These are phyloP conservation scores for Zygotorulaspora sp. DNA, from an alignment of 805 yeast genomes.

Conservation along the genomic window DNA sequence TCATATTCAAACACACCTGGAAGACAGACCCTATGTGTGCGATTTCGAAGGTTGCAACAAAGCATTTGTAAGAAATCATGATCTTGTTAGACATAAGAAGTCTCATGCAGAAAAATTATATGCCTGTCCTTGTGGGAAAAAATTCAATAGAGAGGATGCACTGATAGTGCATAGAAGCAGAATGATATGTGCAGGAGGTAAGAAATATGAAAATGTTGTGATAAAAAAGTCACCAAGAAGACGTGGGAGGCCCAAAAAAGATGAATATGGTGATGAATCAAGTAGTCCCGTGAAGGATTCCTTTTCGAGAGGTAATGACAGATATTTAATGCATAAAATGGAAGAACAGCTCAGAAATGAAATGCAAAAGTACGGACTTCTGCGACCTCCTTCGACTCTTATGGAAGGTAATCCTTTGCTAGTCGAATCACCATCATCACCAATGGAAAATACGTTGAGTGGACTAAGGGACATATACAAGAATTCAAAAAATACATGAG, in stretches of 20 bases:
- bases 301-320: conserved; percentile 19
- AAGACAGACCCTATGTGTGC: conserved; percentile 90
- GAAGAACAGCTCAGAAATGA: conserved; percentile 24
- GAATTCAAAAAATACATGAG: no score
- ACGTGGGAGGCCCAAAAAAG: conserved; percentile 28
- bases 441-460: no score
- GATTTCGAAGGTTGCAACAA: conserved; percentile 59
- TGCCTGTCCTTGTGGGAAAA: conserved; percentile 89
- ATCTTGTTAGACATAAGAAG: conserved; percentile 81
- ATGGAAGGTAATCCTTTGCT: conserved; percentile 4
- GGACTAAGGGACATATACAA: no score
- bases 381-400: conserved; percentile 16
- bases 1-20: conserved; percentile 93
- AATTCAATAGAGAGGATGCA: conserved; percentile 86
- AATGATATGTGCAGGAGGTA: conserved; percentile 78
- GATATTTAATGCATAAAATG: conserved; percentile 21
- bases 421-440: conserved; percentile 17
- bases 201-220: conserved; percentile 26
- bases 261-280: conserved; percentile 15
- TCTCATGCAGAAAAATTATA: conserved; percentile 73
- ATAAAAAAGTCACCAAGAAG: conserved; percentile 31
- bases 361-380: conserved; percentile 19
- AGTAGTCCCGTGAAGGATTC: conserved; percentile 28
- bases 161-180: conserved; percentile 73
- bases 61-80: conserved; percentile 93